Base-by-base conservation (phyloP, 768 basidiomycete species). In the Suillus luteus region DNA sequence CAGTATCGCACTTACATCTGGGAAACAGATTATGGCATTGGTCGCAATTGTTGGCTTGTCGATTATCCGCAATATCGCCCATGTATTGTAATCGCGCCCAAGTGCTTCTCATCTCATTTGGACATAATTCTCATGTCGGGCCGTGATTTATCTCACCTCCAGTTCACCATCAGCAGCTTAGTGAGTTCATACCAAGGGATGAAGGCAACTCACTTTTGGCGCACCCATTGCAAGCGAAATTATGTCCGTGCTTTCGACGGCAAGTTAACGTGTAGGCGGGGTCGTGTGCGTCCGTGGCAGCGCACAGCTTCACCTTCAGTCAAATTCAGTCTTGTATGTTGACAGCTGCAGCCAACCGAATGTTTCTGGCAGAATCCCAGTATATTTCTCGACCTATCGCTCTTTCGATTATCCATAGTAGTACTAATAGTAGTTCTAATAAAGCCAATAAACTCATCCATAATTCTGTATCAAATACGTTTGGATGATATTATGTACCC, bases 31-130 rank as follows among this genome's bases (percentile, higher is more conserved):
- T 5, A 35, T 33, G 15, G 49, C 61, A 24, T 33, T 73, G 52
- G 69, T 59, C 9, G 44, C 14, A 5, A 10, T 60, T 24, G 46
- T 66, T 12, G 43, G 65, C 2, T 8, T 68, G 19, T 44, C 65
- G 43, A 44, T 62, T n/a, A 37, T 64, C 1, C 33, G 61, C 10
- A 35, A 51, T 51, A 2, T 51, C 3, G 49, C 27, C 27, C 27
- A 31, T 31, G 10, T 31, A 17, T 51, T 51, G 15, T 51, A 46
- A 31, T 12, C 19, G 1, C 49, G 49, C 14, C 27, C 51, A 49
- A 22, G 22, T 58, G 15, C 22, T n/a, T 24, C 35, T 62, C 24
- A 19, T 38, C 35, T 24, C 40, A 62, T 37, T 27, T 55, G 12
- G 22, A 60, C 15, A 48, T 38, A 57, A 7, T 38, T 57, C 31